Evolutionary conservation across 345 rosid species (phyloP).

Genomic region (Cardamine chenopodiifolia): DNA sequence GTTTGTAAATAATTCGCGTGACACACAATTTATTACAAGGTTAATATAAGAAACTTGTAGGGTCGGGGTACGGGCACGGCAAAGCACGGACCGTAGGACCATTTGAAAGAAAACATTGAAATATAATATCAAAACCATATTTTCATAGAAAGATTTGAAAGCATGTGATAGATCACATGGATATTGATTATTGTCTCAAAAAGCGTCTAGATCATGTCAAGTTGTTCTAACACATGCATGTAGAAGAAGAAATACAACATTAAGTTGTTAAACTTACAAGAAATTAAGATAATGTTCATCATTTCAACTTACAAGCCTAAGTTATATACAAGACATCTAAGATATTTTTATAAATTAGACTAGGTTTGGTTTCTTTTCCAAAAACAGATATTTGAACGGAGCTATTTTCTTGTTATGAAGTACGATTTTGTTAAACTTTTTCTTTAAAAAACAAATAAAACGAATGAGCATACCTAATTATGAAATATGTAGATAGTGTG

Average conservation of each 20-base stretch:
- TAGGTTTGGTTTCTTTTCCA: not conserved
- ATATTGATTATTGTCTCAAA: constrained; percentile 30
- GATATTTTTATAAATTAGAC: not conserved
- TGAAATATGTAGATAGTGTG: not conserved
- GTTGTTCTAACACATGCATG: constrained; percentile 37
- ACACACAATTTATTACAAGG: constrained; percentile 11
- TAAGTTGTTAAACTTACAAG: not conserved
- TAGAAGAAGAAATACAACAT: not conserved
- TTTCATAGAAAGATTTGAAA: constrained; percentile 13
- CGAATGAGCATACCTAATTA: not conserved
- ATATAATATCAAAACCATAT: not conserved
- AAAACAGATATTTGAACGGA: not conserved
- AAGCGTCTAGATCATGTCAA: constrained; percentile 32
- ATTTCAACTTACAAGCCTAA: constrained; percentile 16
- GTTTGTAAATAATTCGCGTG: constrained; percentile 1
- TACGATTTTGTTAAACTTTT: not conserved
- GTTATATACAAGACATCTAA: not conserved
- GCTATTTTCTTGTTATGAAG: not conserved
- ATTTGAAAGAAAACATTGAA: not conserved
- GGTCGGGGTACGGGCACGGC: constrained; percentile 33
- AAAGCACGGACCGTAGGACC: constrained; percentile 37
- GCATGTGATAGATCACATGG: constrained; percentile 48
- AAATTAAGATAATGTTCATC: constrained; percentile 2
- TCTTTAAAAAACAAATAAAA: not conserved
- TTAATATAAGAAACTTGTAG: constrained; percentile 22